These are phyloP conservation scores for Salvia sclarea DNA, from an alignment of 305 asterid genomes.

Conservation along the genomic window DNA sequence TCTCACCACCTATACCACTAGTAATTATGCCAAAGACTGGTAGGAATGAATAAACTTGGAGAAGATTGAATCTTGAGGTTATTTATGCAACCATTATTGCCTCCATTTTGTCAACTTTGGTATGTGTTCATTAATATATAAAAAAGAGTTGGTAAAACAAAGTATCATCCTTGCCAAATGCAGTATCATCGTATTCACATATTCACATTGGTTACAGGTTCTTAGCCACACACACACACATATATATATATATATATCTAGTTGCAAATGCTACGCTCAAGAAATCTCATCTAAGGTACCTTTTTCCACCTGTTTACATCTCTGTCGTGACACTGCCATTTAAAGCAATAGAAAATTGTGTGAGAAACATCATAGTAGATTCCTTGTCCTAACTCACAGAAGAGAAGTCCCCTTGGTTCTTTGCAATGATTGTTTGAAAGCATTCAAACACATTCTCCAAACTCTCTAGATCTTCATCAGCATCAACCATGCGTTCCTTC, in stretches of 20 bases:
- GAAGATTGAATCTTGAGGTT: background rate
- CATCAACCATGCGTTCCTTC: slow-evolving; percentile 36
- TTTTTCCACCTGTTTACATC: background rate
- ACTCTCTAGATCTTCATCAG: slow-evolving; percentile 43
- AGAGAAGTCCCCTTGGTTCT: slow-evolving; percentile 30
- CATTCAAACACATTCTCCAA: slow-evolving; percentile 51
- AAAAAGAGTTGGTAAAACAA: background rate
- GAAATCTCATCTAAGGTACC: background rate
- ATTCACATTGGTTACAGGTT: slow-evolving; percentile 19
- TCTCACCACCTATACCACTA: background rate
- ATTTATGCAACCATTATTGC: background rate
- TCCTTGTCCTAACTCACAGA: background rate
- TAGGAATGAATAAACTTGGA: background rate
- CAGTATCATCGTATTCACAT: slow-evolving; percentile 14
- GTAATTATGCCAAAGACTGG: background rate
- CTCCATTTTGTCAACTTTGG: background rate
- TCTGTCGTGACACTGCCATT: slow-evolving; percentile 1
- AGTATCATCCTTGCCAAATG: background rate
- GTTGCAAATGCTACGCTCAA: background rate
- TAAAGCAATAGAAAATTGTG: background rate
- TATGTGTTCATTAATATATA: background rate
- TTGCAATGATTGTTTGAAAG: slow-evolving; percentile 34
- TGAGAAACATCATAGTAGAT: background rate
- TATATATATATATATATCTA: background rate
- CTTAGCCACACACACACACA: no score